Evolutionary conservation across 2,329 filamentous ascomycete genomes (phyloP).

Genomic region (Stagonosporopsis rhizophila): DNA sequence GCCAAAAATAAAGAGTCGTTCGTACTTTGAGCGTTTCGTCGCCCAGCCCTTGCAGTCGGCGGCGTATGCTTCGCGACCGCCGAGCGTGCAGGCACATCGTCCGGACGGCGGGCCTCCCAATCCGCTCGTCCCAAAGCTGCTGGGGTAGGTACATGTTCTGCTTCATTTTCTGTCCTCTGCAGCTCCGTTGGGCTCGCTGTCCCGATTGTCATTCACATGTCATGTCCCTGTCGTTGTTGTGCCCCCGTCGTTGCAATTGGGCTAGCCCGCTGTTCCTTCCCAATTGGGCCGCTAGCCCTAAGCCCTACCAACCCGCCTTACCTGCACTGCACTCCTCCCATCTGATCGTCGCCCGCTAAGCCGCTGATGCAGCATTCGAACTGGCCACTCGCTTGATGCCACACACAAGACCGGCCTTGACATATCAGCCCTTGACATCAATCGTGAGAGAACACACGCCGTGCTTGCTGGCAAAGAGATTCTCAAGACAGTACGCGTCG

Average conservation of each 20-base stretch:
- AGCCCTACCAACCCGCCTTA: conserved; percentile 5
- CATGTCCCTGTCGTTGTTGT: neutral
- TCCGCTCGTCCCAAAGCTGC: conserved; percentile 46
- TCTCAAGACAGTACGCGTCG: conserved; percentile 68
- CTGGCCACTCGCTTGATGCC: conserved; percentile 61
- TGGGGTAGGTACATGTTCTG: conserved; percentile 40
- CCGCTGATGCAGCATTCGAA: conserved; percentile 46
- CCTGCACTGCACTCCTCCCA: conserved; percentile 1
- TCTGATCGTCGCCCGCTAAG: conserved; percentile 19
- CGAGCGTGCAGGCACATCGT: conserved; percentile 58
- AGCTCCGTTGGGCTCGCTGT: neutral
- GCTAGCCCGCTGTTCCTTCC: neutral
- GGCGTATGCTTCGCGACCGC: conserved; percentile 60
- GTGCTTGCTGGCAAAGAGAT: conserved; percentile 71
- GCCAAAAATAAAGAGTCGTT: conserved; percentile 38
- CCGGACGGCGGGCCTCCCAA: conserved; percentile 47
- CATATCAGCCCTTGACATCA: conserved; percentile 69
- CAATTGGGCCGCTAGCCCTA: neutral
- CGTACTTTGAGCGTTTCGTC: conserved; percentile 60
- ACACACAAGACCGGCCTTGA: conserved; percentile 70
- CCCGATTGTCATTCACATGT: neutral
- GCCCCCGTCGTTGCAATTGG: neutral
- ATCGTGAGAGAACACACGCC: conserved; percentile 67
- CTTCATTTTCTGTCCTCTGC: neutral
- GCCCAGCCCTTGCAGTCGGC: conserved; percentile 58